A percentile compares a stretch with the other conserved stretches of the same genome.
phyloP scores from a whole-genome alignment of 495 filamentous ascomycete genomes.

The Thermochaetoides thermophila region DNA sequence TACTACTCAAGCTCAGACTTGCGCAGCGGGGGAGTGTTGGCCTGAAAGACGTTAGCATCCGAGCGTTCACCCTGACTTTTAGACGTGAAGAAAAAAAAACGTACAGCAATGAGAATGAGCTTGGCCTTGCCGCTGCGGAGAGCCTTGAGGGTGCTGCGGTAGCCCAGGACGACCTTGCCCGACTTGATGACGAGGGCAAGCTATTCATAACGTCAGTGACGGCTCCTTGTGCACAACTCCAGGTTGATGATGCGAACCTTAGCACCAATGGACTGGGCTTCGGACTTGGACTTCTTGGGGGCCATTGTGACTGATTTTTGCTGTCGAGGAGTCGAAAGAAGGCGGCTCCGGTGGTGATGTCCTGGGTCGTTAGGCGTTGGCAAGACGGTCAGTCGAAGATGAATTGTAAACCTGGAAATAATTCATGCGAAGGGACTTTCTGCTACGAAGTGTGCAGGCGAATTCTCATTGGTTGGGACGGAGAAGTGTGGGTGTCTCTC shows the following conservation, averaged over 20 bases:
- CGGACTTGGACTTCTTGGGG: conserved; percentile 89
- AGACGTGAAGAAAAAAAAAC: too few species aligned
- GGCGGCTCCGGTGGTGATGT: conserved; percentile 6
- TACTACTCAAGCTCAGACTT: conserved; percentile 80
- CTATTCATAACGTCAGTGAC: conserved; percentile 9
- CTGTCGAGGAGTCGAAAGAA: conserved; percentile 3
- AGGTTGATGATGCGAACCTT: conserved; percentile 23
- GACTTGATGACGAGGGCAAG: conserved; percentile 93
- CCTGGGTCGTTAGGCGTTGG: conserved; percentile 16
- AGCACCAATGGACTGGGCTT: conserved; percentile 79
- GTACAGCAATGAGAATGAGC: conserved; percentile 39
- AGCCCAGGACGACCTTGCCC: conserved; percentile 68
- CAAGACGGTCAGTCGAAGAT: too few species aligned
- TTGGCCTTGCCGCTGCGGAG: conserved; percentile 76
- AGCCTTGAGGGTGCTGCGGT: conserved; percentile 92
- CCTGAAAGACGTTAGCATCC: conserved; percentile 43
- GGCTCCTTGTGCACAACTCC: background rate
- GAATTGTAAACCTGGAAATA: too few species aligned
- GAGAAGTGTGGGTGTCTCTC: conserved; percentile 5
- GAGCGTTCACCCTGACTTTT: background rate
- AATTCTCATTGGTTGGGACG: conserved; percentile 16
- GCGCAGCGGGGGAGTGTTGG: conserved; percentile 89
- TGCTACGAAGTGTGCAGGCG: conserved; percentile 3
- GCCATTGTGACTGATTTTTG: conserved; percentile 44
- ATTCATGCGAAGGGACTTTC: conserved; percentile 3